These are phyloP conservation scores for Debaryomyces hansenii DNA, from an alignment of 805 yeast species.

Conservation along the genomic window DNA sequence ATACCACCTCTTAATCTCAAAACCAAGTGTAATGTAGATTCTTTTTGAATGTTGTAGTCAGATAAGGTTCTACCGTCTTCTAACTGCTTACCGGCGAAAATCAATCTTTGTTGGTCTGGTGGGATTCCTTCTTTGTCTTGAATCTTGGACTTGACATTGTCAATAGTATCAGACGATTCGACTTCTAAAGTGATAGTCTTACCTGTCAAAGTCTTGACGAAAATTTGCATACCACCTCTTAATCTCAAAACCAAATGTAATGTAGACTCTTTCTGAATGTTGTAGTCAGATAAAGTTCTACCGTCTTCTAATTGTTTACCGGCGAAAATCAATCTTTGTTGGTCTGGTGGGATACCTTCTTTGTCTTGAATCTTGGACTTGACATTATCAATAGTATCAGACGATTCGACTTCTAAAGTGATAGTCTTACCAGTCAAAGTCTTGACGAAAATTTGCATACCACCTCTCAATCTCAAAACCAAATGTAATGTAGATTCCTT, in stretches of 20 bases:
- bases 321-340: slow-evolving; percentile 98
- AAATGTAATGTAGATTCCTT: slow-evolving; percentile 96
- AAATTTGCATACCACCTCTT: slow-evolving; percentile 86
- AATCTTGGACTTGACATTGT: slow-evolving; percentile 94
- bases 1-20: slow-evolving; percentile 96
- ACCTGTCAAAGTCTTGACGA: slow-evolving; percentile 60
- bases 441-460: slow-evolving; percentile 48
- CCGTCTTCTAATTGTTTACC: slow-evolving; percentile 99
- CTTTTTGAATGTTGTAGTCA: slow-evolving; percentile 98
- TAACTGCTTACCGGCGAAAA: slow-evolving; percentile 96
- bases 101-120: slow-evolving; percentile 96
- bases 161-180: slow-evolving; percentile 96
- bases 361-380: slow-evolving; percentile 98
- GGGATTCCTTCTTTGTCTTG: slow-evolving; percentile 98
- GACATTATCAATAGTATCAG: slow-evolving; percentile 98
- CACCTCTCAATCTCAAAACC: slow-evolving; percentile 98
- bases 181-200: slow-evolving; percentile 86
- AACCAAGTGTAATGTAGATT: slow-evolving; percentile 93
- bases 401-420: slow-evolving; percentile 94
- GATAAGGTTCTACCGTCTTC: slow-evolving; percentile 95
- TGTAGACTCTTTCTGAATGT: slow-evolving; percentile 91
- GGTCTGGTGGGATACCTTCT: slow-evolving; percentile 99
- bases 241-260: slow-evolving; percentile 93
- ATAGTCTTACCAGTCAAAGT: slow-evolving; percentile 48
- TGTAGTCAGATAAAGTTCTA: slow-evolving; percentile 94